phyloP scores from a whole-genome alignment of 305 asterid species.

The Fraxinus ornus region DNA sequence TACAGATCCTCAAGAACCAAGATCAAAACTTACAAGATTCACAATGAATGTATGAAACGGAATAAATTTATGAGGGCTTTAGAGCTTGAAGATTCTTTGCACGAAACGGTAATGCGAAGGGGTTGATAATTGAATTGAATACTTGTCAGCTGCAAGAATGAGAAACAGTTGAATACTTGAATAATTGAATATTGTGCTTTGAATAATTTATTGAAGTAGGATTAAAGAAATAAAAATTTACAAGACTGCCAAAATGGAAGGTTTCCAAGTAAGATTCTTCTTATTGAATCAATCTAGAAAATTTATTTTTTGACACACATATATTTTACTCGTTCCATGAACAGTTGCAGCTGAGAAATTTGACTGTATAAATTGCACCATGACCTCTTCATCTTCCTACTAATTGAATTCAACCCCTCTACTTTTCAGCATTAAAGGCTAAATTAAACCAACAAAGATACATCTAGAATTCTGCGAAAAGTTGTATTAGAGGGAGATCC shows the following conservation, averaged over 20 bases:
- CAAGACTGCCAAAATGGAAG: constrained; percentile 31
- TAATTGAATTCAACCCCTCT: not conserved
- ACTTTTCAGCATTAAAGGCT: not conserved
- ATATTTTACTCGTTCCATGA: constrained; percentile 26
- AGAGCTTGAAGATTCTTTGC: not conserved
- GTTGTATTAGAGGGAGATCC: not conserved
- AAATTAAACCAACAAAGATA: not conserved
- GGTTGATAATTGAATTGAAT: not conserved
- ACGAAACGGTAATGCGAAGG: constrained; percentile 12
- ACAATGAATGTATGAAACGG: not conserved
- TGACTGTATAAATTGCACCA: constrained; percentile 29
- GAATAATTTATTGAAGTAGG: constrained; percentile 19
- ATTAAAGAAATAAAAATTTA: not conserved
- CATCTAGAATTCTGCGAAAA: not conserved
- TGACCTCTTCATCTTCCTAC: constrained; percentile 13
- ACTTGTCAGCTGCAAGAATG: constrained; percentile 20
- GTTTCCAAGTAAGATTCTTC: constrained; percentile 36
- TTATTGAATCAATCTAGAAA: constrained; percentile 36
- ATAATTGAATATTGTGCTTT: constrained; percentile 10
- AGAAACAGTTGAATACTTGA: constrained; percentile 13
- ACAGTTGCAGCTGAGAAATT: constrained; percentile 28
- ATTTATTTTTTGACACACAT: constrained; percentile 27
- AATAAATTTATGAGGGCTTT: not conserved
- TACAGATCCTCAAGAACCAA: constrained; percentile 3
- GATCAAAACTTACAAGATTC: constrained; percentile 11